These are phyloP conservation scores for Coemansia sp. DNA, from an alignment of 371 early-diverging fungal genomes.

Conservation along the genomic window DNA sequence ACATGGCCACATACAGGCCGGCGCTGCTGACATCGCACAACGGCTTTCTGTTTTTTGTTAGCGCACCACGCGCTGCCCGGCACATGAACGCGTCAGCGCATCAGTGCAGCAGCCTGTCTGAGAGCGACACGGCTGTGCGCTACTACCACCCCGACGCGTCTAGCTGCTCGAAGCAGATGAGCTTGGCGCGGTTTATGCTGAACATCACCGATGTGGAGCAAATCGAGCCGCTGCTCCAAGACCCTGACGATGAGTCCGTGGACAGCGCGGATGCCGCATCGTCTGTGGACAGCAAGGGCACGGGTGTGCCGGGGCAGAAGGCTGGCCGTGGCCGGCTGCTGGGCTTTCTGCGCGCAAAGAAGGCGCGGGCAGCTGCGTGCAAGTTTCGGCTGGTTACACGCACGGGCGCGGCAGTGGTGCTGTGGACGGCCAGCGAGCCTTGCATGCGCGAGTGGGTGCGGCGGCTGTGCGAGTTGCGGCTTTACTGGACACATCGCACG, in stretches of 20 bases:
- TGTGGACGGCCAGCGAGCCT: conserved; percentile 35
- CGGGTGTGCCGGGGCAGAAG: not conserved
- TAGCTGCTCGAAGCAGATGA: conserved; percentile 36
- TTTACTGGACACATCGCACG: conserved; percentile 36
- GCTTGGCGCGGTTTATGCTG: conserved; percentile 38
- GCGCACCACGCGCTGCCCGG: conserved; percentile 39
- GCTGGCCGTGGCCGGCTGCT: not conserved
- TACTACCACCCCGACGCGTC: conserved; percentile 26
- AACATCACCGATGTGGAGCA: conserved; percentile 38
- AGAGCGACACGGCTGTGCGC: conserved; percentile 10
- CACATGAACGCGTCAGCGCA: conserved; percentile 21
- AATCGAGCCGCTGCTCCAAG: conserved; percentile 19
- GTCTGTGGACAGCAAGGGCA: not conserved
- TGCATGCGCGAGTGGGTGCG: conserved; percentile 39
- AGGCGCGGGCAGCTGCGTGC: conserved; percentile 16
- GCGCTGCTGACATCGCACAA: conserved; percentile 36
- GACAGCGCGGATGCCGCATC: not conserved
- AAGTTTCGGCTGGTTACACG: conserved; percentile 38
- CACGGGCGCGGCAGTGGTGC: conserved; percentile 17
- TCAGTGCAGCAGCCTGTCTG: conserved; percentile 6
- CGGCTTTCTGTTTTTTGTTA: conserved; percentile 31
- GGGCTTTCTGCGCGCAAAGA: conserved; percentile 21
- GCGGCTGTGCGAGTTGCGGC: conserved; percentile 29
- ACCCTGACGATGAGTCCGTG: conserved; percentile 11
- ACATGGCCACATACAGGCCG: conserved; percentile 25